Conservation (phyloP, 805 yeast species). For the Schwanniomyces yamadae region DNA sequence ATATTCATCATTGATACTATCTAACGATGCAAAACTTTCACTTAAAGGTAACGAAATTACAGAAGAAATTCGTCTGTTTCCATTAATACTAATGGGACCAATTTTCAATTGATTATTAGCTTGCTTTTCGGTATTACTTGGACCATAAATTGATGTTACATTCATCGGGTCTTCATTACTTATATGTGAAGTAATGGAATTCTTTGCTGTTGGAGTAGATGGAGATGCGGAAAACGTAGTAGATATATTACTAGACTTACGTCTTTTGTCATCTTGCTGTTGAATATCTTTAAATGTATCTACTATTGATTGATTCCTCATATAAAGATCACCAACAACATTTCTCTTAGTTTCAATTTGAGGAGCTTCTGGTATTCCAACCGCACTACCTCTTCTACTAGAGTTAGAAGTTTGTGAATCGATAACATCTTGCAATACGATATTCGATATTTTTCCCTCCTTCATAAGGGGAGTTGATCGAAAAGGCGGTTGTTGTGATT, state of each 20-base stretch:
- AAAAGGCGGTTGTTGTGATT: constrained; percentile 6
- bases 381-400: constrained; percentile 30
- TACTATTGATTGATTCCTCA: constrained; percentile 40
- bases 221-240: constrained; percentile 8
- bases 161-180: constrained; percentile 14
- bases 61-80: constrained; percentile 53
- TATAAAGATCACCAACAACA: constrained; percentile 45
- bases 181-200: constrained; percentile 14
- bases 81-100: constrained; percentile 31
- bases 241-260: constrained; percentile 31
- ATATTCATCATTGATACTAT: constrained; percentile 62
- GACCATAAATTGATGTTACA: constrained; percentile 10
- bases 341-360: constrained; percentile 46
- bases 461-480: constrained; percentile 20
- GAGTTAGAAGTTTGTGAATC: constrained; percentile 27
- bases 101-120: constrained; percentile 20
- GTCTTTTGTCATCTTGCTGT: constrained; percentile 38
- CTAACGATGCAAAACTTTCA: constrained; percentile 77
- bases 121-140: not conserved
- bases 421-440: constrained; percentile 33
- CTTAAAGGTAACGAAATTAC: constrained; percentile 65
- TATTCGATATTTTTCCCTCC: constrained; percentile 24
- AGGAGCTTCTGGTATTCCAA: constrained; percentile 36
- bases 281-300: constrained; percentile 46
- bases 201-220: constrained; percentile 16